These are phyloP conservation scores for Avena insularis DNA, from an alignment of 176 grass and related monocot species.

Conservation along the genomic window DNA sequence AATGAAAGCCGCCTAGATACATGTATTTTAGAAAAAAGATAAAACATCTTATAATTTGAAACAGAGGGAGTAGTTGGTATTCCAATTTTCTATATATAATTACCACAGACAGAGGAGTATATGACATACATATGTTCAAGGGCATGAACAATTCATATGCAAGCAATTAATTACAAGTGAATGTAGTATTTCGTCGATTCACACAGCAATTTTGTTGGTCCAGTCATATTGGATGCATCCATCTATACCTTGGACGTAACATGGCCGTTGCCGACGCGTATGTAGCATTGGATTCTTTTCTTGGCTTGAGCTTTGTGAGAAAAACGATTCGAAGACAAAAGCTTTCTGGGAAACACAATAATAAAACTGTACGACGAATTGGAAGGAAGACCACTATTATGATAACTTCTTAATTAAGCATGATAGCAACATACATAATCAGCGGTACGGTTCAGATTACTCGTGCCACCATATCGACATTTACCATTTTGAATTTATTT, in stretches of 20 bases:
- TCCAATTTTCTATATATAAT: not conserved
- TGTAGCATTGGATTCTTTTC: slow-evolving; percentile 39
- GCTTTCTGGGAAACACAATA: not conserved
- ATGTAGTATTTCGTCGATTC: not conserved
- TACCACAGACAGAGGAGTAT: not conserved
- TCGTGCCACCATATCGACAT: not conserved
- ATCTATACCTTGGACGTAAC: not conserved
- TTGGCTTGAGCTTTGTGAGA: not conserved
- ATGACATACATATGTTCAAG: not conserved
- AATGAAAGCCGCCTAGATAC: too few relatives aligned
- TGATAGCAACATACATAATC: not conserved
- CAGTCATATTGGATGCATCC: not conserved
- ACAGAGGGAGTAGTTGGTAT: not conserved
- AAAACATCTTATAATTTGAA: too few relatives aligned
- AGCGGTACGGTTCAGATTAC: not conserved
- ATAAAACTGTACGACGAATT: not conserved
- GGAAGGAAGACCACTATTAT: not conserved
- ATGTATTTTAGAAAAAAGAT: too few relatives aligned
- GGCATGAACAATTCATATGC: not conserved
- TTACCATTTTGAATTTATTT: not conserved
- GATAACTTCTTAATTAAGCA: not conserved
- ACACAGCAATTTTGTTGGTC: not conserved
- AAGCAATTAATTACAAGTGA: not conserved
- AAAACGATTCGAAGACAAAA: not conserved
- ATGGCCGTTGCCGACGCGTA: not conserved